phyloP scores from a whole-genome alignment of 116 monocot genomes.

The Posidonia oceanica region DNA sequence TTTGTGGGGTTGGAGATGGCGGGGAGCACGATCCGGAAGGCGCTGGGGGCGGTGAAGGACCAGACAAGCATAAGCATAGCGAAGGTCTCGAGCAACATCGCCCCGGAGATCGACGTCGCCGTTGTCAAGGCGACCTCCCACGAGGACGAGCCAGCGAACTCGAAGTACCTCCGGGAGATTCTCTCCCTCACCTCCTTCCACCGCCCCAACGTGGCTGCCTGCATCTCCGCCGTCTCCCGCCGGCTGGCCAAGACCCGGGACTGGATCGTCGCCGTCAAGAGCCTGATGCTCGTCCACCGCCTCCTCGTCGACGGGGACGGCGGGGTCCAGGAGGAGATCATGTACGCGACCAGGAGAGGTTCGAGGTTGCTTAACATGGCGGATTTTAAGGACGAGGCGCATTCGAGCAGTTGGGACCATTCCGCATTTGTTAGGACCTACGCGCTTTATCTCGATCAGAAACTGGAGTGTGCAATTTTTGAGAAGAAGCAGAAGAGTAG shows the following conservation, averaged over 20 bases:
- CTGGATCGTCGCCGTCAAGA: conserved; percentile 73
- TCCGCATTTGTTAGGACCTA: conserved; percentile 76
- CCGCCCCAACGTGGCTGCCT: conserved; percentile 34
- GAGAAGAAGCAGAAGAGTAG: conserved; percentile 27
- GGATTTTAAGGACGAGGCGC: conserved; percentile 79
- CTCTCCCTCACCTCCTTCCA: conserved; percentile 47
- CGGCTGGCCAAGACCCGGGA: conserved; percentile 64
- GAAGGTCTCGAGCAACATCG: conserved; percentile 76
- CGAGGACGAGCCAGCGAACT: conserved; percentile 55
- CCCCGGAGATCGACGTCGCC: conserved; percentile 64
- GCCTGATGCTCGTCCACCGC: conserved; percentile 59
- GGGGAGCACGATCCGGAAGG: conserved; percentile 40
- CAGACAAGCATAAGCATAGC: conserved; percentile 73
- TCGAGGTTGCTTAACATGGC: conserved; percentile 51
- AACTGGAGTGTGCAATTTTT: conserved; percentile 48
- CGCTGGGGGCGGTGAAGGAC: conserved; percentile 73
- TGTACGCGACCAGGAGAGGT: conserved; percentile 59
- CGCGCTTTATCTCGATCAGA: conserved; percentile 70
- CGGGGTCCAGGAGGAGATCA: conserved; percentile 53
- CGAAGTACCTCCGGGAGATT: conserved; percentile 54
- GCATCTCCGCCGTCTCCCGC: conserved; percentile 38
- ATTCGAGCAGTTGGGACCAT: conserved; percentile 78
- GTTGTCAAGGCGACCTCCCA: conserved; percentile 79
- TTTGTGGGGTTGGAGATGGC: conserved; percentile 4
- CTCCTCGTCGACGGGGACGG: conserved; percentile 57